Evolutionary conservation across 2,329 filamentous ascomycete genomes (phyloP), one percentile per base, ranked within the genome.

Genomic region (Xylariaceae sp.): DNA sequence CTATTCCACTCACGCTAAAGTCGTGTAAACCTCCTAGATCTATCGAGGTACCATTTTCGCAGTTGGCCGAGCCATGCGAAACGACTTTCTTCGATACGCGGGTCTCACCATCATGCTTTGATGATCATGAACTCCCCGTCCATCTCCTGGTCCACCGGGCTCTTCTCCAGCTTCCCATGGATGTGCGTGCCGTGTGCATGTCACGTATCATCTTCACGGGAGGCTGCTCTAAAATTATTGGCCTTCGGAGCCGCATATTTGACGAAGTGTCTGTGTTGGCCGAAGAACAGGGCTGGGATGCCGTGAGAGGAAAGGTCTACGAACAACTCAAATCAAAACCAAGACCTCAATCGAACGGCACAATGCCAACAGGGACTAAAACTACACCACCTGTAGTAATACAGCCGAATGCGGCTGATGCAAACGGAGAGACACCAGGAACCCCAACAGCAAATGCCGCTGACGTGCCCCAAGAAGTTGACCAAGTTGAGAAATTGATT

Each of bases 171-270:
- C 76, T 97, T 1, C 89, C 91, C 0, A 73, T 93, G 4, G 94
- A 99, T 69, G 84, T 92, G 4, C 84, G 94, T 19, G 86, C 88
- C 1, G 73, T 87, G 5, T 97, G 93, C 69, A 94, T 97, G 84
- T 86, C 91, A 1, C 88, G 93, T 38, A 88, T 97, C 42, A 76
- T 96, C 14, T 88, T 99, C 64, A 87, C 87, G 0, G 94, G 94
- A 31, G 90, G 90, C 2, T 88, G 88, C 44, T 84, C 90, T 6
- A 81, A 81, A 22, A 84, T 97, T 9, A 80, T 92, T 1, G 94
- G 94, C 1, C 73, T 99, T 22, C 90, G 89, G 59, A 77, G 80
- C 19, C 83, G 93, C 22, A 79, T 96, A 36, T 71, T 96, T 31
- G 81, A 87, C 51, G 92, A 97, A 62, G 72, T 97, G 1, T 78